Evolutionary conservation across 371 early-diverging fungal genomes (phyloP).

Genomic region (Mucor lusitanicus): DNA sequence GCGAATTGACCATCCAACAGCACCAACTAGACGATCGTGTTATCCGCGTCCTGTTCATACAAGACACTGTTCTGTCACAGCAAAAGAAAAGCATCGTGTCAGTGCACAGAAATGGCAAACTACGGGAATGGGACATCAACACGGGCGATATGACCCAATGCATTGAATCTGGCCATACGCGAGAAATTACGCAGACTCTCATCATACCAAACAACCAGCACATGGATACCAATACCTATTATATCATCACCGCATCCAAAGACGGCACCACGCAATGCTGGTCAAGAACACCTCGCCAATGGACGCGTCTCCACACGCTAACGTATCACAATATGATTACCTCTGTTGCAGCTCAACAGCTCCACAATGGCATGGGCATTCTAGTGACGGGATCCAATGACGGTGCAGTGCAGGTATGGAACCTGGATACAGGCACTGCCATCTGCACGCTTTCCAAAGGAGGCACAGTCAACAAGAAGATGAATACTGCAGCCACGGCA

Average conservation of each 20-base stretch:
- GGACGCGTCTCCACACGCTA: conserved; percentile 33
- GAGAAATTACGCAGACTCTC: conserved; percentile 25
- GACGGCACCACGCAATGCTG: conserved; percentile 40
- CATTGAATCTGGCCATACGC: conserved; percentile 23
- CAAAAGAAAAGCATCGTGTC: conserved; percentile 12
- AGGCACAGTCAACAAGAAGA: background rate
- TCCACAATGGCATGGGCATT: conserved; percentile 32
- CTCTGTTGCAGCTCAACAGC: conserved; percentile 25
- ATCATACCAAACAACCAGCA: conserved; percentile 16
- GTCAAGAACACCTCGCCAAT: conserved; percentile 26
- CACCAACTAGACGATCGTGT: background rate
- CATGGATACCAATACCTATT: background rate
- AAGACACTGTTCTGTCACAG: background rate
- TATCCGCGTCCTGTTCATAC: conserved; percentile 3
- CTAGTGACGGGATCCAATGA: conserved; percentile 71
- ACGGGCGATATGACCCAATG: conserved; percentile 36
- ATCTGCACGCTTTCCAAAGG: conserved; percentile 35
- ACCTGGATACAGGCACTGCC: conserved; percentile 66
- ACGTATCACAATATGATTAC: conserved; percentile 29
- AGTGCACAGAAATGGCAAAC: conserved; percentile 34
- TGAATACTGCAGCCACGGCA: conserved; percentile 6
- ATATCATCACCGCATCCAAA: conserved; percentile 36
- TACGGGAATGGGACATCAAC: conserved; percentile 41
- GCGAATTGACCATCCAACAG: conserved; percentile 14
- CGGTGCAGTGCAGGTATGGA: conserved; percentile 79